These are phyloP conservation scores for Fusarium nodosum DNA, from an alignment of 2,329 filamentous ascomycete genomes.

Conservation along the genomic window DNA sequence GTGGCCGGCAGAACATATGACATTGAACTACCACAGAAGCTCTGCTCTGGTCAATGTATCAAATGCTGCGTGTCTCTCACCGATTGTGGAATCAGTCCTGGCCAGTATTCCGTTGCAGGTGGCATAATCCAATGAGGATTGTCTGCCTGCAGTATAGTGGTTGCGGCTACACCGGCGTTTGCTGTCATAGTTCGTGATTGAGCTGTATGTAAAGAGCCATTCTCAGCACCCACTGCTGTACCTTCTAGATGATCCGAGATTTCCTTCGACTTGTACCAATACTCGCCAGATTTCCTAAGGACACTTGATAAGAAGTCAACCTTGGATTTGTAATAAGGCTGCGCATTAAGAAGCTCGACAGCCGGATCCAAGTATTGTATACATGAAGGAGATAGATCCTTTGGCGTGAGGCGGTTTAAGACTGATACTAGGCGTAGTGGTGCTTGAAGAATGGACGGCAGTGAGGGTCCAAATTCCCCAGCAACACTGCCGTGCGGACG, in stretches of 20 bases:
- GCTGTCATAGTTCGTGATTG: neutral
- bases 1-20: neutral
- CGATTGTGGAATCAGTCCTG: neutral
- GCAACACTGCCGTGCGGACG: neutral
- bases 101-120: neutral
- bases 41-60: slow-evolving; percentile 6
- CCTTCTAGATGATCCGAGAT: slow-evolving; percentile 21
- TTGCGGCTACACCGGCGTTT: neutral
- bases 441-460: slow-evolving; percentile 32
- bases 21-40: neutral
- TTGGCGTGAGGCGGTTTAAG: slow-evolving; percentile 34
- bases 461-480: slow-evolving; percentile 1
- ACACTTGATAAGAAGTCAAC: slow-evolving; percentile 28
- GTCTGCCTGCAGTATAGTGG: neutral
- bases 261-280: slow-evolving; percentile 35
- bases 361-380: slow-evolving; percentile 37
- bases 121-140: neutral
- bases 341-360: slow-evolving; percentile 15
- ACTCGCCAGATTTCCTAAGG: slow-evolving; percentile 39
- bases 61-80: neutral
- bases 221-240: slow-evolving; percentile 3
- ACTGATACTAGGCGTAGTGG: slow-evolving; percentile 38
- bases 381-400: slow-evolving; percentile 46
- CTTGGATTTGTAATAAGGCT: slow-evolving; percentile 18
- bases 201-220: neutral